Conservation (phyloP, 371 early-diverging fungal genomes). For the Funneliformis caledonium region DNA sequence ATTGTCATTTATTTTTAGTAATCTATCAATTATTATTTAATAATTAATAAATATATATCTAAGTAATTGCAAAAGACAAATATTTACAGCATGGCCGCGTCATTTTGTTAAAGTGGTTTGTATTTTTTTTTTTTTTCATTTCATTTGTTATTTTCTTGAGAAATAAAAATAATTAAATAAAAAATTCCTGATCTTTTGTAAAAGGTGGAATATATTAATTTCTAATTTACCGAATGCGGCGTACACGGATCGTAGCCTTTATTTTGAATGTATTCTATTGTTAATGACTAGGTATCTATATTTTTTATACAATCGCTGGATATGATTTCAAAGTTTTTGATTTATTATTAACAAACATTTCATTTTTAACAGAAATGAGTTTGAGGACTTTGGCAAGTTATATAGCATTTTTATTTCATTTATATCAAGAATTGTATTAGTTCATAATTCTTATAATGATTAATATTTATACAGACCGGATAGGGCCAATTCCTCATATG, state of each 20-base stretch:
- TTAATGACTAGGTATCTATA: constrained; percentile 34
- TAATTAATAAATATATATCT: neutral
- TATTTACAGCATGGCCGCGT: constrained; percentile 12
- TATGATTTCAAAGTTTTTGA: neutral
- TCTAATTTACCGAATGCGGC: constrained; percentile 22
- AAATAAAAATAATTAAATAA: neutral
- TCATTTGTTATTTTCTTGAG: neutral
- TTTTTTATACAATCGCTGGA: neutral
- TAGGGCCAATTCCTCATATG: constrained; percentile 10
- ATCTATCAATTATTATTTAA: neutral
- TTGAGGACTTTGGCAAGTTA: constrained; percentile 23
- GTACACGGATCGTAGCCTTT: constrained; percentile 29
- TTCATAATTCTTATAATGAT: neutral
- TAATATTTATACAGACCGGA: neutral
- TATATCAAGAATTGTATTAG: neutral
- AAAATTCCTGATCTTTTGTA: neutral
- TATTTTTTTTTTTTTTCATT: neutral
- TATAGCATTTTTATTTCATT: neutral
- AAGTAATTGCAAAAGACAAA: constrained; percentile 21
- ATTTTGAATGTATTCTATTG: constrained; percentile 33
- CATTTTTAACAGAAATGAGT: constrained; percentile 11
- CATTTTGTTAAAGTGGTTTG: constrained; percentile 24
- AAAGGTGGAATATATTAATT: constrained; percentile 33
- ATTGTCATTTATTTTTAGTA: neutral
- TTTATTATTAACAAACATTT: neutral